These are phyloP conservation scores for Plasmodium adleri DNA, from an alignment of 169 alveolate species.

Conservation along the genomic window DNA sequence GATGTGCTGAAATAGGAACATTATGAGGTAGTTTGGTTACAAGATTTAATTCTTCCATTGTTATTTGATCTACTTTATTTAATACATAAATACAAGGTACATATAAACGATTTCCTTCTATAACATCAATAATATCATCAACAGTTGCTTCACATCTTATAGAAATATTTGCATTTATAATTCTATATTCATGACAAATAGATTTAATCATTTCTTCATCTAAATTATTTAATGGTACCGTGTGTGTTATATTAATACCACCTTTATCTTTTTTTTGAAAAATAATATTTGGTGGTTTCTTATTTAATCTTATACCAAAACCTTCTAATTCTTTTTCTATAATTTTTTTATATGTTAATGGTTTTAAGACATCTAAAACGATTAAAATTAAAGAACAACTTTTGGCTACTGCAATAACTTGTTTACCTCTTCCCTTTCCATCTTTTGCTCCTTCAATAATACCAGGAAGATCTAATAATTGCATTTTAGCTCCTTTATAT, in stretches of 20 bases:
- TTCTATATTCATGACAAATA: slow-evolving; percentile 94
- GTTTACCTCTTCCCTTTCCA: slow-evolving; percentile 98
- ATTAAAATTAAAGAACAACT: slow-evolving; percentile 95
- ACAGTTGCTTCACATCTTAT: slow-evolving; percentile 96
- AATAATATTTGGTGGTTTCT: slow-evolving; percentile 93
- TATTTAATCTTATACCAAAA: slow-evolving; percentile 97
- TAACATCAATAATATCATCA: slow-evolving; percentile 98
- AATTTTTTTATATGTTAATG: slow-evolving; percentile 93
- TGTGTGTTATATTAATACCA: slow-evolving; percentile 86
- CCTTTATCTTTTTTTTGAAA: slow-evolving; percentile 85
- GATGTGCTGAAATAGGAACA: slow-evolving; percentile 94
- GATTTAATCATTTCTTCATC: slow-evolving; percentile 87
- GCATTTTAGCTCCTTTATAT: slow-evolving; percentile 96
- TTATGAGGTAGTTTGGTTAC: slow-evolving; percentile 96
- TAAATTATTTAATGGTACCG: slow-evolving; percentile 84
- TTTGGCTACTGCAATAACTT: slow-evolving; percentile 98
- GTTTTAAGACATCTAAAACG: slow-evolving; percentile 96
- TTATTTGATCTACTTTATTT: slow-evolving; percentile 94
- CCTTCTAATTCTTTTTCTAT: slow-evolving; percentile 97
- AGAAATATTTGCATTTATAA: slow-evolving; percentile 94
- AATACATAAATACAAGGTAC: slow-evolving; percentile 95
- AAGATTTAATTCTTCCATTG: slow-evolving; percentile 92
- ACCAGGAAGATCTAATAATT: slow-evolving; percentile 98
- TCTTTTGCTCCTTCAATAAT: slow-evolving; percentile 97
- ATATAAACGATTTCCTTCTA: slow-evolving; percentile 96